Percentiles rank a stretch among this genome's conserved stretches.
Evolutionary conservation across 306 rosid species (phyloP).

Genomic region (Ormosia emarginata): DNA sequence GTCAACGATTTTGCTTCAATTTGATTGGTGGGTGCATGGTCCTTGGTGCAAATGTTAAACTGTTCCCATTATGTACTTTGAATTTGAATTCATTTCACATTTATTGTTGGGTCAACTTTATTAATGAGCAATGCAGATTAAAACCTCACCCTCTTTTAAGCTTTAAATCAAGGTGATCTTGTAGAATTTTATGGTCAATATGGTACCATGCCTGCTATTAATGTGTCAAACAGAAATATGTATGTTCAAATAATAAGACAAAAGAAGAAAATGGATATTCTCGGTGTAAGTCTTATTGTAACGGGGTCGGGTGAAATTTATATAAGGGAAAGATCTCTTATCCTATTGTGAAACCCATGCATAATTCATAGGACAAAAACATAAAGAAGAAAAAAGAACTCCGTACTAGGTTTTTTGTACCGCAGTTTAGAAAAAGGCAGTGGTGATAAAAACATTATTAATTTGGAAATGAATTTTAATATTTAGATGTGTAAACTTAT

Average conservation of each 20-base stretch:
- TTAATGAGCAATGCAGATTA: not conserved
- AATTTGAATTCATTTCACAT: conserved; percentile 18
- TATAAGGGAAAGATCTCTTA: not conserved
- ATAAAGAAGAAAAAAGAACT: not conserved
- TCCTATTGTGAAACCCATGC: not conserved
- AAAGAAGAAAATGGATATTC: not conserved
- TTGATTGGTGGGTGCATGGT: conserved; percentile 16
- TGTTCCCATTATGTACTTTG: conserved; percentile 16
- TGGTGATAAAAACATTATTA: conserved; percentile 13
- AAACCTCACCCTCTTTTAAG: not conserved
- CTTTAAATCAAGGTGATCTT: not conserved
- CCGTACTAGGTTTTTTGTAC: conserved; percentile 22
- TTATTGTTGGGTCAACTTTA: conserved; percentile 10
- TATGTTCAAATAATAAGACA: not conserved
- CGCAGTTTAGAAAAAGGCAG: not conserved
- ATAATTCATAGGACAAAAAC: not conserved
- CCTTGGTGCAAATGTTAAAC: conserved; percentile 16
- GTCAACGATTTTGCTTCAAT: conserved; percentile 48
- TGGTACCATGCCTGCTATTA: not conserved
- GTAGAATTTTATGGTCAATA: not conserved
- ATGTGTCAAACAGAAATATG: not conserved
- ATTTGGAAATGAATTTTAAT: conserved; percentile 1
- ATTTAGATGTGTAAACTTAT: conserved; percentile 14
- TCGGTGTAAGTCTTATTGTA: not conserved
- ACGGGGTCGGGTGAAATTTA: not conserved